Conservation (phyloP, 768 basidiomycete species). For the Tulasnella sp. region DNA sequence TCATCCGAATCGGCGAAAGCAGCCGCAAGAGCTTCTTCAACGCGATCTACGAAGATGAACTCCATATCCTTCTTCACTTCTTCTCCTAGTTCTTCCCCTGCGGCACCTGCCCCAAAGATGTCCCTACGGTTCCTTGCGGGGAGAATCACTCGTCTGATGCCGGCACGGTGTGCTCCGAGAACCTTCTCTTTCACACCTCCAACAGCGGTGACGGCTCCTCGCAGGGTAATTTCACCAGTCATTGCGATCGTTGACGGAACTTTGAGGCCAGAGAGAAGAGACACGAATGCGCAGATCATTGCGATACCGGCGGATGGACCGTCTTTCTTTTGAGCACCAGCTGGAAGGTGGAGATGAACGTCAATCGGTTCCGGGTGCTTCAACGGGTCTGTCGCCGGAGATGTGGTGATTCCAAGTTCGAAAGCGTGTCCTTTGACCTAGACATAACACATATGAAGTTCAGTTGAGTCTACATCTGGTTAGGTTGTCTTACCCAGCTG, state of each 20-base stretch:
- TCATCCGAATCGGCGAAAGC: constrained; percentile 43
- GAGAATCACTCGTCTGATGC: constrained; percentile 70
- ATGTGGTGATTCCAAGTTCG: constrained; percentile 62
- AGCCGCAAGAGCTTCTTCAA: constrained; percentile 70
- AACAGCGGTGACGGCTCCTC: constrained; percentile 71
- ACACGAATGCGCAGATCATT: constrained; percentile 72
- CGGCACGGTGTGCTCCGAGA: constrained; percentile 79
- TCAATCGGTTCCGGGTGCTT: constrained; percentile 64
- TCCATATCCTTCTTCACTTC: constrained; percentile 41
- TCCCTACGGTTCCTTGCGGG: constrained; percentile 80
- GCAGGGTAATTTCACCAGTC: constrained; percentile 88
- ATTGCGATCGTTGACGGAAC: constrained; percentile 68
- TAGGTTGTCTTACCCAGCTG: constrained; percentile 55
- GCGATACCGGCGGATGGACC: constrained; percentile 24
- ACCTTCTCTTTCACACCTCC: constrained; percentile 91
- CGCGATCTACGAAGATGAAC: constrained; percentile 68
- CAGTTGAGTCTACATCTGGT: background rate
- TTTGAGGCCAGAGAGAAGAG: constrained; percentile 63
- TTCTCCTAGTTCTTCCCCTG: constrained; percentile 55
- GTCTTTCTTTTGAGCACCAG: constrained; percentile 88
- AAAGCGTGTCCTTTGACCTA: constrained; percentile 60
- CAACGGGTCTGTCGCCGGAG: constrained; percentile 59
- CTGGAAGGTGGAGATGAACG: constrained; percentile 78
- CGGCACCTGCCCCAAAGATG: constrained; percentile 57
- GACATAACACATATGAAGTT: background rate